Percentiles rank a stretch among this genome's conserved stretches.
phyloP scores from a whole-genome alignment of 73 alveolate genomes.

The Paramecium sonneborni region DNA sequence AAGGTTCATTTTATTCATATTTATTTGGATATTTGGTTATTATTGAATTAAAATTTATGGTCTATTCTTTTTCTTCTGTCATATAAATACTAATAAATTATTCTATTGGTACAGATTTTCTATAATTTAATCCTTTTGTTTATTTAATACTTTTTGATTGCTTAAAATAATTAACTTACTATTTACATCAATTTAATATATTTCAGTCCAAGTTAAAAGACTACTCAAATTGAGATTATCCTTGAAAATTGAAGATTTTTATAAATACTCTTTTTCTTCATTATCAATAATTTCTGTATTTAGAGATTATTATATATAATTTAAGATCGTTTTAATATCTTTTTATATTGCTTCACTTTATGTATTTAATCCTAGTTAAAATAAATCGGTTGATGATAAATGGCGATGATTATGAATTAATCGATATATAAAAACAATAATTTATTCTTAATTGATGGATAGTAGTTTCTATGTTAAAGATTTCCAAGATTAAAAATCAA shows the following conservation, averaged over 20 bases:
- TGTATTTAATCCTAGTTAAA: not conserved
- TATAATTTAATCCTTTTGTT: not conserved
- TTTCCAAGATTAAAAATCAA: not conserved
- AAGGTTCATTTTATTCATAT: not conserved
- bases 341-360: not conserved
- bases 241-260: constrained; percentile 7
- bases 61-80: not conserved
- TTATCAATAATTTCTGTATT: not conserved
- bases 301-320: not conserved
- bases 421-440: not conserved
- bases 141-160: not conserved
- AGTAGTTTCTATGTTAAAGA: not conserved
- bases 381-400: constrained; percentile 30
- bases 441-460: not conserved
- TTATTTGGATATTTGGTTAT: not conserved
- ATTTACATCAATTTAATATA: not conserved
- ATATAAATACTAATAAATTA: not conserved
- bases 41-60: not conserved
- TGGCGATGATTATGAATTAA: not conserved
- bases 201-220: constrained; percentile 14
- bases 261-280: not conserved
- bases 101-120: not conserved
- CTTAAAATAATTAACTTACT: not conserved
- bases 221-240: not conserved
- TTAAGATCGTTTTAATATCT: not conserved